Conservation (phyloP, 352 stramenopile genomes). For the Pythium vanterpoolii region DNA sequence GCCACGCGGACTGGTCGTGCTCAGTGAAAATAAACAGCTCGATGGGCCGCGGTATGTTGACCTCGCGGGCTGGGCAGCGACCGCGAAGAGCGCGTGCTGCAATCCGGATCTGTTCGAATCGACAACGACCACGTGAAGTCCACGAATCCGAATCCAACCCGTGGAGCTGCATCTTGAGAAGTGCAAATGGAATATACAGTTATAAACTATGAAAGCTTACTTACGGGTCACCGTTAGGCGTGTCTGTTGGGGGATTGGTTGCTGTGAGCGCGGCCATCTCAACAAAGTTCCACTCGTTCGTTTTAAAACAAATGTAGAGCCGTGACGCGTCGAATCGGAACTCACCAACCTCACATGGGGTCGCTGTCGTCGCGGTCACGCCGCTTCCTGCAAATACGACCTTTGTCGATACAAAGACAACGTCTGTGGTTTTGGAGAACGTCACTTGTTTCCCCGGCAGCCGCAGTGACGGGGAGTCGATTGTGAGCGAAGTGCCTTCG, state of each 20-base stretch:
- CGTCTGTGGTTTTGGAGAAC: neutral
- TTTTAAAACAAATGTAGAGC: slow-evolving; percentile 27
- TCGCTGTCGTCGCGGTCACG: neutral
- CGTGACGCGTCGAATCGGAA: slow-evolving; percentile 22
- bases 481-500: slow-evolving; percentile 28
- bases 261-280: neutral
- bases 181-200: too few relatives aligned
- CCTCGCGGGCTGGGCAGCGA: neutral
- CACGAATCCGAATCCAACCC: too few relatives aligned
- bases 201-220: too few relatives aligned
- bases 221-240: neutral
- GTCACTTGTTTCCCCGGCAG: neutral
- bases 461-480: slow-evolving; percentile 24
- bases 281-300: slow-evolving; percentile 5
- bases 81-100: slow-evolving; percentile 4
- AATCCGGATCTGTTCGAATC: neutral
- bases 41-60: slow-evolving; percentile 3
- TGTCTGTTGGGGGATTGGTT: neutral
- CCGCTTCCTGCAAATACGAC: slow-evolving; percentile 24
- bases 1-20: slow-evolving; percentile 32
- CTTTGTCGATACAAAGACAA: slow-evolving; percentile 1
- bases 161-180: too few relatives aligned
- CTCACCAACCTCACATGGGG: slow-evolving; percentile 23
- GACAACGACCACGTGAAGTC: neutral
- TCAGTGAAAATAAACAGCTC: slow-evolving; percentile 30